Base-by-base conservation (phyloP, 2,329 filamentous ascomycete genomes). In the Ophiostoma ips region DNA sequence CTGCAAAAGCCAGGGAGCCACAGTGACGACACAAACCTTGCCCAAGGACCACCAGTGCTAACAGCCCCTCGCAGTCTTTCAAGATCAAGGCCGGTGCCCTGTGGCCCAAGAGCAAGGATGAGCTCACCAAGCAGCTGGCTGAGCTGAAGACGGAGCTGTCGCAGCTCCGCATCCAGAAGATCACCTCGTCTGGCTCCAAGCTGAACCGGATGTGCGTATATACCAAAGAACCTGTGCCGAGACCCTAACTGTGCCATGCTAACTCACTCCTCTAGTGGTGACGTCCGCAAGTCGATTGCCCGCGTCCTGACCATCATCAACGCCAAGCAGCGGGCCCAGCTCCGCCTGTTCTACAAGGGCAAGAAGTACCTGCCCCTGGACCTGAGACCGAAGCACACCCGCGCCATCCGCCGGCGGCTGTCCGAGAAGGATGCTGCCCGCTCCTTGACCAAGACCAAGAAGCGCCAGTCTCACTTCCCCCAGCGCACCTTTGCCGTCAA, bases 301-400 rank as follows among this genome's bases (percentile, higher is more conserved):
- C 89, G 90, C 68, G 87, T 95, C 73, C 83, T 98, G 65, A 98
- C 92, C 72, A 81, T 98, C 77, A 95, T 98, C 83, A 98, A 96
- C 81, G 84, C 88, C 74, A 96, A 94, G 82, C 92, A 98, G 79
- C 85, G 94, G 71, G 79, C 87, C 61, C 89, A 96, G 77, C 87
- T 98, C 66, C 88, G 89, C 65, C 79, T 96, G 62, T 96, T 96
- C 85, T 98, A 98, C 83, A 94, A 95, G 81, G 85, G 84, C 83
- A 96, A 96, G 87, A 96, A 95, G 81, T 95, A 95, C 81, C 75
- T 88, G 59, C 92, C 92, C 59, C 87, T 98, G 70, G 94, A 98
- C 72, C 89, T 98, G 77, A 87, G 92, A 73, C 73, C 88, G 69
- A 96, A 96, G 86, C 83, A 92, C 78, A 98, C 92, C 68, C 89